Evolutionary conservation across 106 monocot genomes (phyloP), one percentile per base, ranked within the genome.

Genomic region (Dendrobium chrysotoxum): DNA sequence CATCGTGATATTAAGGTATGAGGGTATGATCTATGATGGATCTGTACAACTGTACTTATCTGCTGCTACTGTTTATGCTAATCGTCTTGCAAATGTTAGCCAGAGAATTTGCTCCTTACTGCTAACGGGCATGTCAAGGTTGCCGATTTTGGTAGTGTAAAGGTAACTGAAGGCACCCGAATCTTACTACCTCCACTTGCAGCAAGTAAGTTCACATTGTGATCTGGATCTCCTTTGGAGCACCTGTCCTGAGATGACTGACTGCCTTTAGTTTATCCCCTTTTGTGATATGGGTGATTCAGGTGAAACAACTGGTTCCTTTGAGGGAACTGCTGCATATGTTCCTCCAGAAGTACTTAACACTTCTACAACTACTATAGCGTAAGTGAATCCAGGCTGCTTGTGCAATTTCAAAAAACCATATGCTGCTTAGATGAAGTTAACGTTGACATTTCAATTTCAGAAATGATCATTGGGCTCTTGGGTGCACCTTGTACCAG

Each of bases 401-500:
- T 74, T 8, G 2, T 21, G 31, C 6, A 74, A 42, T 28, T 74
- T 39, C n/a, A 7, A 41, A 40, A 42, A 21, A 4, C 7, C 21
- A 20, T 74, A 42, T 74, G n/a, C 74, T 76, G 47, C 41, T 76
- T 40, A 5, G 28, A 76, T 76, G 25, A 47, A 76, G 13, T 45
- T 76, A 76, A 28, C 13, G 20, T 20, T 46, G 26, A 46, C 15
- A 18, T 75, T 53, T 79, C 2, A 75, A 23, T 82, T 70, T 82
- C 92, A 99, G 99, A 84, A 99, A 91, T 85, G 95, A 99, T 58
- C 54, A 95, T 17, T 99, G 99, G 99, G 99, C 99, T 10, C 91
- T 99, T 75, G 99, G 99, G 28, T 99, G 99, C 87, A 99, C 99
- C 64, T 84, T 99, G 75, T 93, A 95, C 79, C 99, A 99, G 81